Percentiles rank a stretch among this genome's conserved stretches.
Conservation (phyloP, 306 rosid genomes). For the Casuarina cunninghamiana region DNA sequence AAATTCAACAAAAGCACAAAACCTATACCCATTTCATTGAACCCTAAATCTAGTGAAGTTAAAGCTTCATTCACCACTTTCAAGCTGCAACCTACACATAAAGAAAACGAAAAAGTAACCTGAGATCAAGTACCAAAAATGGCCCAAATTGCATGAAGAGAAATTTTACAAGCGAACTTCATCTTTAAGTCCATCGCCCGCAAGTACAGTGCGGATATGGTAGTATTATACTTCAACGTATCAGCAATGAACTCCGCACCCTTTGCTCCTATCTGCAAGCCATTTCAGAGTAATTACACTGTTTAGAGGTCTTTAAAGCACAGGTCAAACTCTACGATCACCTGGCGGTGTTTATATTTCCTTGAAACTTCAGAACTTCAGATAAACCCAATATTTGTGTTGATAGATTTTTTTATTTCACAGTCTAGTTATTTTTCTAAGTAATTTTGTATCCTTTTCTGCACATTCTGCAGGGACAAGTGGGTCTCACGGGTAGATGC, state of each 20-base stretch:
- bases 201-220: conserved; percentile 78
- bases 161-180: conserved; percentile 54
- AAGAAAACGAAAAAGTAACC: conserved; percentile 7
- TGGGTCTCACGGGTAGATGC: not conserved
- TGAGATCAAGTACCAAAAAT: conserved; percentile 16
- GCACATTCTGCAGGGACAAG: not conserved
- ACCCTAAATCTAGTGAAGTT: conserved; percentile 85
- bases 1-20: not conserved
- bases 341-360: conserved; percentile 86
- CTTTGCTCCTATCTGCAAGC: conserved; percentile 84
- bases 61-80: conserved; percentile 97
- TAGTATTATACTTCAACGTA: conserved; percentile 85
- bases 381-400: conserved; percentile 36
- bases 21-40: conserved; percentile 89
- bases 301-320: not conserved
- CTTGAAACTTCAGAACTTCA: conserved; percentile 89
- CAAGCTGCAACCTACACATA: conserved; percentile 90
- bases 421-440: conserved; percentile 4
- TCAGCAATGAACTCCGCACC: conserved; percentile 90
- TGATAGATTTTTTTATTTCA: not conserved
- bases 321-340: conserved; percentile 22
- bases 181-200: conserved; percentile 88
- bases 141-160: conserved; percentile 1
- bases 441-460: not conserved
- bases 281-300: conserved; percentile 11